Conservation (phyloP, 805 yeast species). For the Monosporozyma aquatica region DNA sequence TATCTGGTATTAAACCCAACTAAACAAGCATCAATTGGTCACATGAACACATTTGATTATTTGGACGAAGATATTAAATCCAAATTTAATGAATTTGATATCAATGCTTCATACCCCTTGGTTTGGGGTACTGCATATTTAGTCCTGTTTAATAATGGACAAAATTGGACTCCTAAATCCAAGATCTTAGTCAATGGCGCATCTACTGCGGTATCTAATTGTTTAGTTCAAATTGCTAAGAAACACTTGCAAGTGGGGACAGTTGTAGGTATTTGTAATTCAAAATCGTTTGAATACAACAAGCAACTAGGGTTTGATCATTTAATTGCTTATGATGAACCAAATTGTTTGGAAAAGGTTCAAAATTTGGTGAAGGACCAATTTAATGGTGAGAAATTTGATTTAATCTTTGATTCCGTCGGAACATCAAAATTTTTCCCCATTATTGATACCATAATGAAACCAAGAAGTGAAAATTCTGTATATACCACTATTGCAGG, state of each 20-base stretch:
- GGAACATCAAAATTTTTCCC: slow-evolving; percentile 48
- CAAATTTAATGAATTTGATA: slow-evolving; percentile 14
- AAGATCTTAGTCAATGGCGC: slow-evolving; percentile 64
- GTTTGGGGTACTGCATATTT: slow-evolving; percentile 54
- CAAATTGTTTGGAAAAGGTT: slow-evolving; percentile 32
- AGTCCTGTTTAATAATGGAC: slow-evolving; percentile 28
- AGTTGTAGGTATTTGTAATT: slow-evolving; percentile 51
- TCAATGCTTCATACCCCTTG: slow-evolving; percentile 49
- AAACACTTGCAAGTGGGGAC: slow-evolving; percentile 36
- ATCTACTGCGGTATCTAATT: slow-evolving; percentile 58
- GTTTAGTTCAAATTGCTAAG: slow-evolving; percentile 48
- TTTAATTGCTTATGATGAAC: slow-evolving; percentile 48
- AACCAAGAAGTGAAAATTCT: slow-evolving; percentile 39
- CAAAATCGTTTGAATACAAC: slow-evolving; percentile 38
- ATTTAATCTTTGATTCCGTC: slow-evolving; percentile 54
- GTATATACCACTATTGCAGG: slow-evolving; percentile 51
- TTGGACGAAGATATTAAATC: slow-evolving; percentile 3
- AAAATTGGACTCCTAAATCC: slow-evolving; percentile 31
- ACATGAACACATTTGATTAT: slow-evolving; percentile 15
- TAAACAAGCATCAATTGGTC: slow-evolving; percentile 26
- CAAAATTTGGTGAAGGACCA: slow-evolving; percentile 23
- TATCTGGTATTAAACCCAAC: slow-evolving; percentile 36
- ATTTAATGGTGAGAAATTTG: slow-evolving; percentile 39
- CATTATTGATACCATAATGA: slow-evolving; percentile 36
- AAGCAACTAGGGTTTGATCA: slow-evolving; percentile 47